phyloP scores from a whole-genome alignment of 2,329 filamentous ascomycete species.

The Grosmannia huntii region DNA sequence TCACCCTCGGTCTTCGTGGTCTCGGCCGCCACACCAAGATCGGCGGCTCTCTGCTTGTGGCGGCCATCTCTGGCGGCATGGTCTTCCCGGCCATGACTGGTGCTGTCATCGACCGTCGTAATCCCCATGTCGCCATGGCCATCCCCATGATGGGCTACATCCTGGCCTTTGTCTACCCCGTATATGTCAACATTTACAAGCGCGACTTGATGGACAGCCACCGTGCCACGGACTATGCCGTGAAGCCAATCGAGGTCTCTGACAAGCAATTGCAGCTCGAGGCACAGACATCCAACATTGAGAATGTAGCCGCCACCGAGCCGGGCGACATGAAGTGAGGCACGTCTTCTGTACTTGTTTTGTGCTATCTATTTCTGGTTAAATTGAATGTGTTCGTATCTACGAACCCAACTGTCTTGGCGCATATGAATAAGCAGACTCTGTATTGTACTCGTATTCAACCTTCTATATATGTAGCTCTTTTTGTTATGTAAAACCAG shows the following conservation, averaged over 20 bases:
- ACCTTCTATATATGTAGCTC: too few species aligned
- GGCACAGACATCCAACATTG: constrained; percentile 9
- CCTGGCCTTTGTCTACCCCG: constrained; percentile 16
- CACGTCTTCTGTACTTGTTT: too few species aligned
- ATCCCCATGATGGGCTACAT: constrained; percentile 20
- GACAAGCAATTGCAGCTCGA: constrained; percentile 17
- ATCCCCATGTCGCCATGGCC: constrained; percentile 16
- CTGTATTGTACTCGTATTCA: too few species aligned
- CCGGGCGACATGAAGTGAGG: neutral
- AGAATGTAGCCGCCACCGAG: neutral
- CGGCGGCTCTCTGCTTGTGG: constrained; percentile 40
- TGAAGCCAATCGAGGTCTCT: constrained; percentile 8
- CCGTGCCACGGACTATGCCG: constrained; percentile 16
- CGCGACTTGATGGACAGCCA: constrained; percentile 18
- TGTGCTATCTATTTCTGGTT: too few species aligned
- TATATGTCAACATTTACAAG: constrained; percentile 20
- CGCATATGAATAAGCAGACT: too few species aligned
- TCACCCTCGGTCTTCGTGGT: constrained; percentile 43
- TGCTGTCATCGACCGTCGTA: constrained; percentile 18
- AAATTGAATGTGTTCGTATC: too few species aligned
- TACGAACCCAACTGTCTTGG: too few species aligned
- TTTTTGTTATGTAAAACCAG: too few species aligned
- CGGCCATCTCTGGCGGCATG: constrained; percentile 41
- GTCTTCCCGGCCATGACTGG: constrained; percentile 41
- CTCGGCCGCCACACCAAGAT: constrained; percentile 43